Evolutionary conservation across 2,329 filamentous ascomycete genomes (phyloP).

Genomic region (Escovopsis sp.): DNA sequence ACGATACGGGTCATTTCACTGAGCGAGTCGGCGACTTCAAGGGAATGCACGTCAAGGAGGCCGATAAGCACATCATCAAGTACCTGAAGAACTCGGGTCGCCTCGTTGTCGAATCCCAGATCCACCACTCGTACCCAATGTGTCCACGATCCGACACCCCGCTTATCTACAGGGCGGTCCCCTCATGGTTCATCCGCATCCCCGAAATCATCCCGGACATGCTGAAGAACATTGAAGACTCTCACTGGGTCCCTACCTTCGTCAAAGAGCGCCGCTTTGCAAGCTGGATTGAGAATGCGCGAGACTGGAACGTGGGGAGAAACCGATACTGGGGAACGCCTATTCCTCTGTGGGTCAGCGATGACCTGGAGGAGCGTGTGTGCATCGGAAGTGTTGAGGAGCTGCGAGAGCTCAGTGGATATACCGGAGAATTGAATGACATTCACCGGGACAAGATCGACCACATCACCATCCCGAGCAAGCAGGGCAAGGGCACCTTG

Average conservation of each 20-base stretch:
- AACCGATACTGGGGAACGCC: conserved; percentile 95
- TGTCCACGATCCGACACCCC: conserved; percentile 92
- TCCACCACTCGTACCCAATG: conserved; percentile 85
- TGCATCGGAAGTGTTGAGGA: conserved; percentile 77
- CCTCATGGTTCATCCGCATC: conserved; percentile 90
- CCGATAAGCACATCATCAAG: conserved; percentile 88
- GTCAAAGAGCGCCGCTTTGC: conserved; percentile 86
- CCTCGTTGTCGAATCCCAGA: conserved; percentile 69
- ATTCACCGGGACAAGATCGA: conserved; percentile 90
- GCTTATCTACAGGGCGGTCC: conserved; percentile 80
- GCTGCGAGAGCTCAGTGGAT: conserved; percentile 74
- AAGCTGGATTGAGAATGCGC: conserved; percentile 81
- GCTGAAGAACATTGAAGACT: conserved; percentile 76
- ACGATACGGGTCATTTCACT: conserved; percentile 69
- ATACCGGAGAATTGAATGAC: conserved; percentile 65
- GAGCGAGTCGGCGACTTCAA: conserved; percentile 63
- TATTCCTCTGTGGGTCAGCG: conserved; percentile 80
- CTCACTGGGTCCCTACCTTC: conserved; percentile 80
- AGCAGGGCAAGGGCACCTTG: conserved; percentile 70
- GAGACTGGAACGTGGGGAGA: conserved; percentile 89
- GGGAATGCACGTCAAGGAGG: conserved; percentile 79
- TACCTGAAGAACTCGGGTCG: conserved; percentile 63
- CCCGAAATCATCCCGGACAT: conserved; percentile 71
- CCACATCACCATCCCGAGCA: conserved; percentile 83
- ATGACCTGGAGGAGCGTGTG: conserved; percentile 73